Evolutionary conservation across 2,329 filamentous ascomycete genomes (phyloP).

Genomic region (Diplodia intermedia): DNA sequence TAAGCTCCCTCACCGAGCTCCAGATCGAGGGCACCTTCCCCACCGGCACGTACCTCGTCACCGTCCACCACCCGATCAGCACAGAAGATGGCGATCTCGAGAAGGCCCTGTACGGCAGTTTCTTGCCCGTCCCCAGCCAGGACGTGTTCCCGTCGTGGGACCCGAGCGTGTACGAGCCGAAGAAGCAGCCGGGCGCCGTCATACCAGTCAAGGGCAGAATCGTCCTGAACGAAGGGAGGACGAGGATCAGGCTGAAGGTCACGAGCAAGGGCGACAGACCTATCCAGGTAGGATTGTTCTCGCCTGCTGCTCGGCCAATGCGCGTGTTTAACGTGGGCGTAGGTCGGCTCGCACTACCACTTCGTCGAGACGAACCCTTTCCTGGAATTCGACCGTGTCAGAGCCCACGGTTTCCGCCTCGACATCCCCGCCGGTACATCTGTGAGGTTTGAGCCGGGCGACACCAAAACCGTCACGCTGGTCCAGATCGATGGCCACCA

Average conservation of each 20-base stretch:
- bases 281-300: constrained; percentile 69
- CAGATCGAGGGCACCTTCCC: constrained; percentile 95
- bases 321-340: constrained; percentile 10
- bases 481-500: constrained; percentile 85
- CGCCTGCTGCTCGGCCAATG: neutral
- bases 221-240: constrained; percentile 74
- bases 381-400: constrained; percentile 83
- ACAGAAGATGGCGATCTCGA: constrained; percentile 84
- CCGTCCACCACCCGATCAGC: constrained; percentile 87
- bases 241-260: constrained; percentile 75
- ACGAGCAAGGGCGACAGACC: constrained; percentile 88
- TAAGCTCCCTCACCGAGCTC: constrained; percentile 78
- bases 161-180: constrained; percentile 69
- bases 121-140: constrained; percentile 77
- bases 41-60: constrained; percentile 90
- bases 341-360: constrained; percentile 91
- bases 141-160: constrained; percentile 72
- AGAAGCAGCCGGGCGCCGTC: constrained; percentile 79
- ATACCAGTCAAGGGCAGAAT: constrained; percentile 74
- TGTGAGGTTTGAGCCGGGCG: constrained; percentile 91
- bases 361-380: constrained; percentile 94
- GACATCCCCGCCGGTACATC: constrained; percentile 93
- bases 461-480: constrained; percentile 85
- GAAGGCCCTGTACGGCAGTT: constrained; percentile 89
- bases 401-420: constrained; percentile 82